A percentile compares a stretch with the other conserved stretches of the same genome.
Evolutionary conservation across 306 rosid species (phyloP).

Genomic region (Cajanus cajan): DNA sequence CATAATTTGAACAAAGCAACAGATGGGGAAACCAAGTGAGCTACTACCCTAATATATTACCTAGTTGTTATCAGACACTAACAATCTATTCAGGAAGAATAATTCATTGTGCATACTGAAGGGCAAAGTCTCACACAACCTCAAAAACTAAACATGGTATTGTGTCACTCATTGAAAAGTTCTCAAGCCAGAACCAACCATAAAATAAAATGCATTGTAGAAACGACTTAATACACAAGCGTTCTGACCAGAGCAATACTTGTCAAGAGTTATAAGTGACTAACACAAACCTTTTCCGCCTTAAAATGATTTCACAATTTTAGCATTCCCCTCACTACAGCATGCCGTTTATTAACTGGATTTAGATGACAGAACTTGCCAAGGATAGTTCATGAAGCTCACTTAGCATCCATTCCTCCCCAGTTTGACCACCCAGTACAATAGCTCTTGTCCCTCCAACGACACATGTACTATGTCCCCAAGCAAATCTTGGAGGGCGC

Average conservation of each 20-base stretch:
- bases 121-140: constrained; percentile 70
- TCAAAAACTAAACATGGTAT: constrained; percentile 62
- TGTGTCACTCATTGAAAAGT: constrained; percentile 47
- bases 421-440: constrained; percentile 97
- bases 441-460: constrained; percentile 99
- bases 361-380: constrained; percentile 71
- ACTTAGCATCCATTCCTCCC: constrained; percentile 99
- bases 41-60: constrained; percentile 56
- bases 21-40: constrained; percentile 51
- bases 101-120: constrained; percentile 57
- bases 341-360: constrained; percentile 35
- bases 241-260: constrained; percentile 51
- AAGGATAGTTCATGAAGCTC: constrained; percentile 97
- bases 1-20: constrained; percentile 58
- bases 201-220: constrained; percentile 43
- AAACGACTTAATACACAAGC: constrained; percentile 38
- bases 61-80: constrained; percentile 66
- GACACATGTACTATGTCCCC: constrained; percentile 99
- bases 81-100: constrained; percentile 68
- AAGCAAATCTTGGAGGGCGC: constrained; percentile 92
- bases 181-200: constrained; percentile 59
- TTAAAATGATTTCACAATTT: constrained; percentile 39
- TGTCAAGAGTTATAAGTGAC: constrained; percentile 47
- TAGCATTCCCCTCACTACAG: constrained; percentile 33
- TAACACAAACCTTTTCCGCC: constrained; percentile 52